phyloP scores from a whole-genome alignment of 345 rosid genomes.

The Reutealis trisperma region DNA sequence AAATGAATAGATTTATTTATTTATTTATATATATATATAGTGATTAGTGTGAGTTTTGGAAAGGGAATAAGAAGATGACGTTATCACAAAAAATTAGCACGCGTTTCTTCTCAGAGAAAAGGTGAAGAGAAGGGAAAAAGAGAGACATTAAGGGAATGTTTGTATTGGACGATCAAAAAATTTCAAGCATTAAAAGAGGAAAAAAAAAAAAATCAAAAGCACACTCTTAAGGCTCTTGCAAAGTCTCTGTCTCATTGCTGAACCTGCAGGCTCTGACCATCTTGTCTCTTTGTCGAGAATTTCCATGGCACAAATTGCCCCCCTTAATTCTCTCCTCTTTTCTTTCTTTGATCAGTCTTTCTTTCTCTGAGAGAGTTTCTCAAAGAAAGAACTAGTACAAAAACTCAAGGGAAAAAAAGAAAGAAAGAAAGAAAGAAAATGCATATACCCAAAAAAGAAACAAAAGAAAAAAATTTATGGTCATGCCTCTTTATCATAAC shows the following conservation, averaged over 20 bases:
- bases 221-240: conserved; percentile 29
- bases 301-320: conserved; percentile 38
- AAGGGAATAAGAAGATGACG: conserved; percentile 35
- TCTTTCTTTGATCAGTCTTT: neutral
- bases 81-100: conserved; percentile 36
- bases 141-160: conserved; percentile 9
- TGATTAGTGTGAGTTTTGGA: neutral
- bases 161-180: conserved; percentile 21
- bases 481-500: conserved; percentile 9
- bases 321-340: neutral
- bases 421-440: neutral
- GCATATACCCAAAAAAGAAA: neutral
- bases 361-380: neutral
- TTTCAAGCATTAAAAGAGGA: conserved; percentile 33
- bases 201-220: conserved; percentile 18
- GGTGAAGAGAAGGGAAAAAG: conserved; percentile 16
- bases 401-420: neutral
- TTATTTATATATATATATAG: neutral
- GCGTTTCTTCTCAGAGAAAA: conserved; percentile 43
- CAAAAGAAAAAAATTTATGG: neutral
- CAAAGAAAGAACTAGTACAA: neutral
- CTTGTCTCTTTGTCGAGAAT: conserved; percentile 55
- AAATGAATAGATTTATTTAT: neutral
- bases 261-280: conserved; percentile 33
- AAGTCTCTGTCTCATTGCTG: conserved; percentile 31